A percentile compares a stretch with the other conserved stretches of the same genome.
Evolutionary conservation across 148 eudicot genomes (phyloP).

Genomic region (Fallopia convolvulus): DNA sequence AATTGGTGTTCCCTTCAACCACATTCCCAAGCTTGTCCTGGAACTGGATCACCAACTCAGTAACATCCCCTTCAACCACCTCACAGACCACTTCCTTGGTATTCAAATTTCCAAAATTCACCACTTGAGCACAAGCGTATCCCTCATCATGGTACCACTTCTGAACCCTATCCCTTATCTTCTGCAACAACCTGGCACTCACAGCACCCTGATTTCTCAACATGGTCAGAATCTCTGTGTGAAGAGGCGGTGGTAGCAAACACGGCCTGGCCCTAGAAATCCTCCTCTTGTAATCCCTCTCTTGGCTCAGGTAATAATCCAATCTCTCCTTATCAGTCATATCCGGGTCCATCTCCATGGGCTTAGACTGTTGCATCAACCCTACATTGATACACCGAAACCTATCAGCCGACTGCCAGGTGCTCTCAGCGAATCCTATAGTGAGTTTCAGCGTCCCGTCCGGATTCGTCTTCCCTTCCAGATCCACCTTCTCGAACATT

Average conservation of each 20-base stretch:
- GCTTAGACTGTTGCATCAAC: constrained; percentile 69
- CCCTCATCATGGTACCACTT: constrained; percentile 95
- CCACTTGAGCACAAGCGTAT: constrained; percentile 84
- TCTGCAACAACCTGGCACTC: constrained; percentile 77
- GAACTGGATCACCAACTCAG: constrained; percentile 76
- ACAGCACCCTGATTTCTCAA: constrained; percentile 57
- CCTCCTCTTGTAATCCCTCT: constrained; percentile 71
- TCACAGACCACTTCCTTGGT: constrained; percentile 91
- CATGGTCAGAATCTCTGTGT: constrained; percentile 54
- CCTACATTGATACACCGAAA: constrained; percentile 90
- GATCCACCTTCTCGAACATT: constrained; percentile 81
- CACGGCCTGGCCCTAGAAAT: constrained; percentile 65
- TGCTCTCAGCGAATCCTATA: constrained; percentile 60
- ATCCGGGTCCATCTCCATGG: constrained; percentile 65
- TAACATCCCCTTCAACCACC: constrained; percentile 96
- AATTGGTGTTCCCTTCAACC: constrained; percentile 79
- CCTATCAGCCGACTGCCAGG: constrained; percentile 65
- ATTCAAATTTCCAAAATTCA: constrained; percentile 89
- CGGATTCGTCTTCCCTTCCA: constrained; percentile 72
- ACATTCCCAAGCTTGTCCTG: constrained; percentile 97
- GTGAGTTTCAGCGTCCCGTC: constrained; percentile 62
- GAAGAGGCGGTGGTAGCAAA: constrained; percentile 51
- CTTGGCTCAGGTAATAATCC: constrained; percentile 49
- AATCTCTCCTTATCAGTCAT: constrained; percentile 80
- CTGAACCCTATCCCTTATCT: constrained; percentile 76